These are phyloP conservation scores for Biscutella laevigata DNA, from an alignment of 441 rosid genomes.

Conservation along the genomic window DNA sequence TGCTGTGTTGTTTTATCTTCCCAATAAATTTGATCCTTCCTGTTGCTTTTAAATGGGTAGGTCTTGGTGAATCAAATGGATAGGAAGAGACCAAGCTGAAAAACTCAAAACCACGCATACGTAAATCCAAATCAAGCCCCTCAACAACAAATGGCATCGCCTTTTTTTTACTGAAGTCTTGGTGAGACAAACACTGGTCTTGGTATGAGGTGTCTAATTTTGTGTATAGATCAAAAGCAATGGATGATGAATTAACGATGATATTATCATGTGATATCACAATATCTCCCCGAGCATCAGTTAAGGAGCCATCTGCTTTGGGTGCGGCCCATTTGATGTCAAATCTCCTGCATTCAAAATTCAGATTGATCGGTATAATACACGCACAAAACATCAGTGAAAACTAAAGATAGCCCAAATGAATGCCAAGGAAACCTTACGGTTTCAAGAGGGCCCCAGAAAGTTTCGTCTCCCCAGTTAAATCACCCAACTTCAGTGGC, in stretches of 20 bases:
- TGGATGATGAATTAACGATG: conserved; percentile 73
- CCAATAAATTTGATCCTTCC: conserved; percentile 93
- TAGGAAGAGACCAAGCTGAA: conserved; percentile 79
- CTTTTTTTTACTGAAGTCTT: conserved; percentile 31
- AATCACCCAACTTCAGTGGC: conserved; percentile 76
- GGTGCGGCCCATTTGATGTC: conserved; percentile 97
- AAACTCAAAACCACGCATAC: conserved; percentile 97
- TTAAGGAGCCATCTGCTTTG: conserved; percentile 95
- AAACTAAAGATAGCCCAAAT: conserved; percentile 5
- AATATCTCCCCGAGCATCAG: conserved; percentile 97
- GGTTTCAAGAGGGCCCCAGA: conserved; percentile 96
- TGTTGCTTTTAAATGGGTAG: conserved; percentile 89
- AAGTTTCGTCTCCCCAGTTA: conserved; percentile 92
- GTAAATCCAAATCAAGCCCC: conserved; percentile 91
- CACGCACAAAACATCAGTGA: conserved; percentile 5
- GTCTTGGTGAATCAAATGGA: conserved; percentile 96
- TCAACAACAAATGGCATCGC: conserved; percentile 70
- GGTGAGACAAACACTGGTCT: conserved; percentile 48
- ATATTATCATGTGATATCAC: conserved; percentile 84
- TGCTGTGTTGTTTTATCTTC: conserved; percentile 44
- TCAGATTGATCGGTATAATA: conserved; percentile 12
- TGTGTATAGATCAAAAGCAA: conserved; percentile 77
- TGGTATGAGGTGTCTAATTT: conserved; percentile 75
- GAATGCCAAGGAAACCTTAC: conserved; percentile 40
- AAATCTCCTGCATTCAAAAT: conserved; percentile 63